Evolutionary conservation across 768 basidiomycete species (phyloP).

Genomic region (Hericium erinaceus): DNA sequence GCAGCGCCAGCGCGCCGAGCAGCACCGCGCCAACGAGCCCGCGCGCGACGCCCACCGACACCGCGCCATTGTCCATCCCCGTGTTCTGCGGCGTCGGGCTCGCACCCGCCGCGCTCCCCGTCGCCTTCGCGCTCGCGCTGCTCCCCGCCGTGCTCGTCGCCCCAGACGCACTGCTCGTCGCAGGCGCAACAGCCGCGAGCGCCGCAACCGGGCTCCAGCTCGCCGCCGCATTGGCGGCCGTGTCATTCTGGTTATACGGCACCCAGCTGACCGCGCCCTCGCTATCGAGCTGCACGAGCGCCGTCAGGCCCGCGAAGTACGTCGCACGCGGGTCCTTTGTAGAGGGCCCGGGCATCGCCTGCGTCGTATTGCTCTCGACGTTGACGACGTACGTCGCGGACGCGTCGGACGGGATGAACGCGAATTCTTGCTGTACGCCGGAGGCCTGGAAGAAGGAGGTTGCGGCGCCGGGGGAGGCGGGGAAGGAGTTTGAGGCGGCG

Average conservation of each 20-base stretch:
- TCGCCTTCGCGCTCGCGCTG: not conserved
- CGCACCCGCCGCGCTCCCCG: not conserved
- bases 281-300: conserved; percentile 62
- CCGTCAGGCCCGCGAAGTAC: conserved; percentile 53
- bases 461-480: conserved; percentile 57
- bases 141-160: not conserved
- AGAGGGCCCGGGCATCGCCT: conserved; percentile 47
- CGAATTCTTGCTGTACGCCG: conserved; percentile 64
- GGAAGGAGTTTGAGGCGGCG: conserved; percentile 38
- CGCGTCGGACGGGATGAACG: conserved; percentile 69
- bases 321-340: conserved; percentile 48
- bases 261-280: conserved; percentile 52
- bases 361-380: conserved; percentile 63
- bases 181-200: conserved; percentile 36
- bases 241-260: conserved; percentile 40
- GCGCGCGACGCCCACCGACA: not conserved
- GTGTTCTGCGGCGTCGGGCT: not conserved
- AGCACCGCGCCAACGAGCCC: not conserved
- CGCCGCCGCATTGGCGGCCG: conserved; percentile 33
- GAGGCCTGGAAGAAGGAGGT: conserved; percentile 56
- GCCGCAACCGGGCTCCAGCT: conserved; percentile 39
- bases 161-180: conserved; percentile 15
- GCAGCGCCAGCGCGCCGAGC: not conserved
- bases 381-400: conserved; percentile 67
- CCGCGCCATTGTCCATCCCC: not conserved